phyloP scores from a whole-genome alignment of 202 grass and related monocot genomes.

The Elaeis oleifera region DNA sequence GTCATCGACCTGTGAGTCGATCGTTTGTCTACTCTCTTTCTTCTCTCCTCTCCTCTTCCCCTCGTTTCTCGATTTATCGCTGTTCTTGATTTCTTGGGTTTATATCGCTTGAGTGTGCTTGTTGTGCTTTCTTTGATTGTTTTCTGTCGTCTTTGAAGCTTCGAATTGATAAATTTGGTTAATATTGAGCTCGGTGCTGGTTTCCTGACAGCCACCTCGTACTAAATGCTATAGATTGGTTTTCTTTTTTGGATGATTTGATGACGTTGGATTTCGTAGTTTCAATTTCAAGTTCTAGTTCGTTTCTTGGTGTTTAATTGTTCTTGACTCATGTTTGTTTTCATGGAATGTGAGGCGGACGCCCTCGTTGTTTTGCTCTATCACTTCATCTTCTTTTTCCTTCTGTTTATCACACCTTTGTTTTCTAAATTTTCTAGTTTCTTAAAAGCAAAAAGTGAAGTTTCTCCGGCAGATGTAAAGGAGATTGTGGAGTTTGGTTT shows the following conservation, averaged over 20 bases:
- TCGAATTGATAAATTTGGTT: too few relatives aligned
- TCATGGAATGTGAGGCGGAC: neutral
- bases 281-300: too few relatives aligned
- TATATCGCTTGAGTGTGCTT: neutral
- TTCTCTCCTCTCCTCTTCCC: neutral
- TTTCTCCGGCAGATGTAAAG: constrained; percentile 57
- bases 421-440: constrained; percentile 35
- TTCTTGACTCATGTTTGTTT: constrained; percentile 4
- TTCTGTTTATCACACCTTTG: too few relatives aligned
- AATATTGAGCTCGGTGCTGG: too few relatives aligned
- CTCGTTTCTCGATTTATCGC: neutral
- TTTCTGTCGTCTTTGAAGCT: neutral
- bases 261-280: too few relatives aligned
- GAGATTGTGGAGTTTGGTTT: constrained; percentile 70
- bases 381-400: constrained; percentile 1
- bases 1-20: constrained; percentile 62
- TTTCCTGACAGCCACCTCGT: too few relatives aligned
- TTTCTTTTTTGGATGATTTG: too few relatives aligned
- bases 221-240: too few relatives aligned
- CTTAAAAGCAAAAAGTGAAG: constrained; percentile 90
- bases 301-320: neutral
- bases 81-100: neutral
- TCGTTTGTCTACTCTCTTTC: neutral
- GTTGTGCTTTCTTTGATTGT: neutral
- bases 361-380: constrained; percentile 1